These are phyloP conservation scores for Aspergillus sclerotioniger DNA, from an alignment of 495 filamentous ascomycete species.

Conservation along the genomic window DNA sequence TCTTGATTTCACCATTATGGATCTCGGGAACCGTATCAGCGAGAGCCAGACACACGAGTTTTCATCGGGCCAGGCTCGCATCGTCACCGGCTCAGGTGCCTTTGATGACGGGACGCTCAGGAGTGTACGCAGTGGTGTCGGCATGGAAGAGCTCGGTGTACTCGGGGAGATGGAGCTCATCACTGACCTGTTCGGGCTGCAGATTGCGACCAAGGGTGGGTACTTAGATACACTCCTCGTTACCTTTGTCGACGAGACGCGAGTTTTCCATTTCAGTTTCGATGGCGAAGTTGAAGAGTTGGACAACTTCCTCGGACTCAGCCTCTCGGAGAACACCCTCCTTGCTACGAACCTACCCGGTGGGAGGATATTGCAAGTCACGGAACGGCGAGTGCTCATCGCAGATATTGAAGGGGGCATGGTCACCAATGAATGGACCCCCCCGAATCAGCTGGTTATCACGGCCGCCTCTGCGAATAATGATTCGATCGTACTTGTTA, in stretches of 20 bases:
- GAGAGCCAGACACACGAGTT: slow-evolving; percentile 82
- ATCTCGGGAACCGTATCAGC: slow-evolving; percentile 78
- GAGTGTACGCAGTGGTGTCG: slow-evolving; percentile 89
- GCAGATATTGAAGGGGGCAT: slow-evolving; percentile 69
- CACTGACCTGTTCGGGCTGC: slow-evolving; percentile 64
- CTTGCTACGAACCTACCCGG: slow-evolving; percentile 61
- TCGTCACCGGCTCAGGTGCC: slow-evolving; percentile 89
- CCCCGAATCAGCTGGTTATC: slow-evolving; percentile 57
- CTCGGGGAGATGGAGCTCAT: slow-evolving; percentile 78
- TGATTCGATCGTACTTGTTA: slow-evolving; percentile 64
- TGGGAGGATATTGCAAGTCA: slow-evolving; percentile 75
- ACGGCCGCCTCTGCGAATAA: slow-evolving; percentile 76
- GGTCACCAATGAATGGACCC: slow-evolving; percentile 64
- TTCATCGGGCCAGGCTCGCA: slow-evolving; percentile 89
- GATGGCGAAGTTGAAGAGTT: slow-evolving; percentile 85
- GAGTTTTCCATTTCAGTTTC: slow-evolving; percentile 73
- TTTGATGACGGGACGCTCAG: slow-evolving; percentile 81
- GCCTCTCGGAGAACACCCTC: slow-evolving; percentile 69
- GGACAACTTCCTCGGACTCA: slow-evolving; percentile 66
- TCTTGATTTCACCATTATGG: slow-evolving; percentile 91
- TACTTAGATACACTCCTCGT: slow-evolving; percentile 70
- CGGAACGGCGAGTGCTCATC: slow-evolving; percentile 57
- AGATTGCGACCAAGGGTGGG: slow-evolving; percentile 44
- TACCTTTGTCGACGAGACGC: slow-evolving; percentile 79
- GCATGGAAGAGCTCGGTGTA: slow-evolving; percentile 82